A percentile compares a stretch with the other conserved stretches of the same genome.
phyloP scores from a whole-genome alignment of 1,284 basidiomycete species.

The Puccinia hordei region DNA sequence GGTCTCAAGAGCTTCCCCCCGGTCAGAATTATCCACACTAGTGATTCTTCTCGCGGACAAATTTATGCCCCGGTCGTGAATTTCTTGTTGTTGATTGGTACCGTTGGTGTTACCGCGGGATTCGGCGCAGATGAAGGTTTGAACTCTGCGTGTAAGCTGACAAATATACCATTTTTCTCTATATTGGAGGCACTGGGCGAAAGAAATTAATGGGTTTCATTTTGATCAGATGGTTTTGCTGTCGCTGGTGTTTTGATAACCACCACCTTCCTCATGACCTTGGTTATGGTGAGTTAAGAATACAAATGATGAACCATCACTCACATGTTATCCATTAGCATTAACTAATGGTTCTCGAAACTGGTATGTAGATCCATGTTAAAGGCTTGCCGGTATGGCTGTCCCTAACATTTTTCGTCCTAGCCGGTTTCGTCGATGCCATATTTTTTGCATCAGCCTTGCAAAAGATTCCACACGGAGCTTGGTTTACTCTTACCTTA shows the following conservation, averaged over 20 bases:
- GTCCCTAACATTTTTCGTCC: conserved; percentile 64
- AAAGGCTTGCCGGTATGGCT: conserved; percentile 55
- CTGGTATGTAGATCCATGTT: conserved; percentile 51
- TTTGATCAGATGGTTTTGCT: conserved; percentile 63
- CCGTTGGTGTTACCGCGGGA: conserved; percentile 66
- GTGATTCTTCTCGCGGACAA: conserved; percentile 67
- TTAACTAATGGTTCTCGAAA: background rate
- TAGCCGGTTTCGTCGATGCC: conserved; percentile 63
- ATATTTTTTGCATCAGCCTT: conserved; percentile 55
- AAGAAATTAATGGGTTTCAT: background rate
- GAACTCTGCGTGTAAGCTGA: conserved; percentile 64
- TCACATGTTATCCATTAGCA: conserved; percentile 6
- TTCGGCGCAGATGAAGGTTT: conserved; percentile 65
- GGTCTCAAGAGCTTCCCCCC: conserved; percentile 67
- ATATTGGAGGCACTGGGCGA: background rate
- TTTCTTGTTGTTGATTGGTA: conserved; percentile 66
- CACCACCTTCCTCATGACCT: conserved; percentile 65
- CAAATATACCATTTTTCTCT: background rate
- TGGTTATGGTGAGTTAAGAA: conserved; percentile 55
- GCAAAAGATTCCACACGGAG: conserved; percentile 53
- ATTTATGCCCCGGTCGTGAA: conserved; percentile 69
- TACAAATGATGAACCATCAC: background rate
- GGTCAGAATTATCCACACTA: conserved; percentile 65
- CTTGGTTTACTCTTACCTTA: conserved; percentile 55
- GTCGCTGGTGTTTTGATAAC: conserved; percentile 69